Conservation (phyloP, 2,329 filamentous ascomycete species). For the Colletotrichum simmondsii region DNA sequence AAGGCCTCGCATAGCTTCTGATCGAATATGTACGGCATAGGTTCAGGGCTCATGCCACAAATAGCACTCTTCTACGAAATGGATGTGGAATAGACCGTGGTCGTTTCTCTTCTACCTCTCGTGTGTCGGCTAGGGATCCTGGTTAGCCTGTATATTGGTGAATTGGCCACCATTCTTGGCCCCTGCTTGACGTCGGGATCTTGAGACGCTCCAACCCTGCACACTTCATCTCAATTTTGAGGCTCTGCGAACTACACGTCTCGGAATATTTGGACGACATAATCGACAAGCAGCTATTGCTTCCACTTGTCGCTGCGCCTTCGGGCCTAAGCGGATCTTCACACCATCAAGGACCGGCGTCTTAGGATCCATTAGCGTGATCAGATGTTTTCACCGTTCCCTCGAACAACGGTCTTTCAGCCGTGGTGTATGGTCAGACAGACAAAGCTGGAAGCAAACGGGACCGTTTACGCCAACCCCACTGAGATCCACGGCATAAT, state of each 20-base stretch:
- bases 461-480: neutral
- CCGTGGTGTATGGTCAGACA: neutral
- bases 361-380: neutral
- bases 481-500: neutral
- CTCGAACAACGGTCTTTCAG: neutral
- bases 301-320: neutral
- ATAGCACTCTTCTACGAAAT: neutral
- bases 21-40: neutral
- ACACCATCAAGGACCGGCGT: neutral
- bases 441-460: slow-evolving; percentile 10
- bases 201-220: neutral
- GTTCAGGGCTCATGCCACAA: too few relatives aligned
- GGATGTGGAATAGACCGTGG: neutral
- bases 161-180: neutral
- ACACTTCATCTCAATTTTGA: neutral
- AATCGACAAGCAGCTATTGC: neutral
- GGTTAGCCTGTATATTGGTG: neutral
- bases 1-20: neutral
- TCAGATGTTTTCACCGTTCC: neutral
- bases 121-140: neutral
- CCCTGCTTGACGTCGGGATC: neutral
- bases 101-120: too few relatives aligned
- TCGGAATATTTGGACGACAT: neutral
- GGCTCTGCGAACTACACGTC: neutral
- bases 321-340: neutral